Conservation (phyloP, 352 stramenopile genomes). For the Phytophthora macrochlamydospora region DNA sequence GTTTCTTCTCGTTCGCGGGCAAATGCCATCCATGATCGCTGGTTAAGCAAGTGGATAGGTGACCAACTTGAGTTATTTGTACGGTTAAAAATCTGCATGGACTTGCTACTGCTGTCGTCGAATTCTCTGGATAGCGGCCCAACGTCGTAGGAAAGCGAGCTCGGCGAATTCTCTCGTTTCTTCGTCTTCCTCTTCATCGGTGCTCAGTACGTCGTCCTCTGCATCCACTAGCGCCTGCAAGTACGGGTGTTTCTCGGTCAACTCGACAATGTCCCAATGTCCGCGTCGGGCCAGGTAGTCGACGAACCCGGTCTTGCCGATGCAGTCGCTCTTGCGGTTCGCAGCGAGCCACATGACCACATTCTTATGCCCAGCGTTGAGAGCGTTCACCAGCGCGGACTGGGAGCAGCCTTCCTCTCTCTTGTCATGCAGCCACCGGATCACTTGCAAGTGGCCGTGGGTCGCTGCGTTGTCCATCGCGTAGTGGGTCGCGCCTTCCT, state of each 20-base stretch:
- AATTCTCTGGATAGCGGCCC: constrained; percentile 2
- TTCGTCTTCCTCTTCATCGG: constrained; percentile 30
- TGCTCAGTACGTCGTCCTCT: constrained; percentile 17
- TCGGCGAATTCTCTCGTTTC: constrained; percentile 19
- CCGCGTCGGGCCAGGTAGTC: constrained; percentile 42
- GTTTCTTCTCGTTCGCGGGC: no score
- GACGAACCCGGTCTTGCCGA: constrained; percentile 37
- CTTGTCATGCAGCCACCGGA: constrained; percentile 59
- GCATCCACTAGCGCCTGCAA: constrained; percentile 31
- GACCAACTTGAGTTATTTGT: neutral
- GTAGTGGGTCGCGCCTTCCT: constrained; percentile 53
- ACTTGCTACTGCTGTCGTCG: constrained; percentile 10
- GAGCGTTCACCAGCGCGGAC: constrained; percentile 70
- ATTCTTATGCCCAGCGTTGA: constrained; percentile 52
- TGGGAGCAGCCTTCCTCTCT: constrained; percentile 69
- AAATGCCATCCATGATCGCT: no score
- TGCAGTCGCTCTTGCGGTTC: constrained; percentile 48
- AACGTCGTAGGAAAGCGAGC: constrained; percentile 21
- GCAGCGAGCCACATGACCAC: constrained; percentile 62
- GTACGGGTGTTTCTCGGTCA: constrained; percentile 41
- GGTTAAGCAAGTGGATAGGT: no score
- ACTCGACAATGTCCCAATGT: constrained; percentile 33
- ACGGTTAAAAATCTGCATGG: neutral
- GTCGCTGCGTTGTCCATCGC: constrained; percentile 68
- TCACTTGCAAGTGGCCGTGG: constrained; percentile 46